Evolutionary conservation across 306 rosid species (phyloP).

Genomic region (Rubus idaeus): DNA sequence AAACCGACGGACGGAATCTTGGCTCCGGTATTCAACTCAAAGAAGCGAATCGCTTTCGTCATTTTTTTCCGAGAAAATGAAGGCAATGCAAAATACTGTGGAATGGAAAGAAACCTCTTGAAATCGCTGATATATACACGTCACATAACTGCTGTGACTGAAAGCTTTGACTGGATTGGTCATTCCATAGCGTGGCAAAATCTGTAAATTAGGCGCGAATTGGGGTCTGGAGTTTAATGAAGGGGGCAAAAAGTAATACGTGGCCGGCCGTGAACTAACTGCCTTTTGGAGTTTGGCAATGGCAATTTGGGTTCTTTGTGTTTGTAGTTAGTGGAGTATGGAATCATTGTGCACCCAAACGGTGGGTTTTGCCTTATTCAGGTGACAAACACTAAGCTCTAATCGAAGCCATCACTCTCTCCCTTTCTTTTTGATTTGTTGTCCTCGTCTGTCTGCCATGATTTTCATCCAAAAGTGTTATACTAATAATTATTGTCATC

Average conservation of each 20-base stretch:
- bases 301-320: not conserved
- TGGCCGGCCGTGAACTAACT: not conserved
- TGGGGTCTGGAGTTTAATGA: not conserved
- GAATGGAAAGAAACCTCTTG: not conserved
- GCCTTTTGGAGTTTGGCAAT: not conserved
- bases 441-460: not conserved
- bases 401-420: not conserved
- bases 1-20: conserved; percentile 57
- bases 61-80: conserved; percentile 1
- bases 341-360: not conserved
- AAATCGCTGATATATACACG: not conserved
- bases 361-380: not conserved
- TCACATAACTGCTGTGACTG: not conserved
- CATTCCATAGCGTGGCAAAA: not conserved
- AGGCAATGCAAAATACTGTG: not conserved
- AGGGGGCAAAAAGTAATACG: not conserved
- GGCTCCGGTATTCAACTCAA: conserved; percentile 53
- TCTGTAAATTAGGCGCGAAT: not conserved
- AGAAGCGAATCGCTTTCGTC: conserved; percentile 28
- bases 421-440: not conserved
- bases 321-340: not conserved
- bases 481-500: too few species aligned
- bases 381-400: conserved; percentile 2
- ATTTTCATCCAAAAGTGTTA: not conserved
- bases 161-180: not conserved